These are phyloP conservation scores for Nannizziopsis barbatae DNA, from an alignment of 2,329 filamentous ascomycete species.

Conservation along the genomic window DNA sequence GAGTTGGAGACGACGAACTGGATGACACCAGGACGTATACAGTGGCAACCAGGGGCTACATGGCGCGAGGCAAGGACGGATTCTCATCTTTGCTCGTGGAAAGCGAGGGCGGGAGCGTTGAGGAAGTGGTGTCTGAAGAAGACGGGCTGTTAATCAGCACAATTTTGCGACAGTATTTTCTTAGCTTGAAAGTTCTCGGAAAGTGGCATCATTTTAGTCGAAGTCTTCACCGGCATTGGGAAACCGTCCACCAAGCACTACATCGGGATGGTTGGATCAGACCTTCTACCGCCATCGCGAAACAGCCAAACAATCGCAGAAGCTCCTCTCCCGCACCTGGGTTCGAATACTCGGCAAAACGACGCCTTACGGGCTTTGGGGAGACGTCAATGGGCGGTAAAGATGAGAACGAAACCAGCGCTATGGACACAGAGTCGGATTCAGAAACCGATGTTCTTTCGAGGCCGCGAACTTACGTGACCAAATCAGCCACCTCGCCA, in stretches of 20 bases:
- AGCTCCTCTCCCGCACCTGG: not conserved
- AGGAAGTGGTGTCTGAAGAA: conserved; percentile 74
- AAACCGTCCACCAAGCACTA: conserved; percentile 51
- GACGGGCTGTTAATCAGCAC: conserved; percentile 77
- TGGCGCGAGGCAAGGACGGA: conserved; percentile 79
- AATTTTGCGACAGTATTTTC: conserved; percentile 82
- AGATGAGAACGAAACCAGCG: conserved; percentile 16
- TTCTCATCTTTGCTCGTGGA: conserved; percentile 65
- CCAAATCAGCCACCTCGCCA: conserved; percentile 28
- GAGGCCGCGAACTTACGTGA: conserved; percentile 30
- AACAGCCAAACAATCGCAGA: not conserved
- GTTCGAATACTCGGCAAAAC: conserved; percentile 7
- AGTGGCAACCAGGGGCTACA: conserved; percentile 74
- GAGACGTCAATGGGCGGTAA: not conserved
- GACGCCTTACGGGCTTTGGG: conserved; percentile 6
- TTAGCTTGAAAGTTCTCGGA: conserved; percentile 69
- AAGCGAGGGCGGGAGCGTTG: conserved; percentile 62
- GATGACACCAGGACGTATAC: conserved; percentile 55
- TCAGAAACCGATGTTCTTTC: conserved; percentile 33
- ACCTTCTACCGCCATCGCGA: not conserved
- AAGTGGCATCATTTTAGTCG: conserved; percentile 64
- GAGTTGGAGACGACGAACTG: conserved; percentile 51
- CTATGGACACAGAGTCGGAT: conserved; percentile 30
- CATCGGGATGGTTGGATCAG: conserved; percentile 17
- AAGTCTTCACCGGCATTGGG: conserved; percentile 55